A percentile compares a stretch with the other conserved stretches of the same genome.
phyloP scores from a whole-genome alignment of 768 basidiomycete species.

The Boletus sensibilis region DNA sequence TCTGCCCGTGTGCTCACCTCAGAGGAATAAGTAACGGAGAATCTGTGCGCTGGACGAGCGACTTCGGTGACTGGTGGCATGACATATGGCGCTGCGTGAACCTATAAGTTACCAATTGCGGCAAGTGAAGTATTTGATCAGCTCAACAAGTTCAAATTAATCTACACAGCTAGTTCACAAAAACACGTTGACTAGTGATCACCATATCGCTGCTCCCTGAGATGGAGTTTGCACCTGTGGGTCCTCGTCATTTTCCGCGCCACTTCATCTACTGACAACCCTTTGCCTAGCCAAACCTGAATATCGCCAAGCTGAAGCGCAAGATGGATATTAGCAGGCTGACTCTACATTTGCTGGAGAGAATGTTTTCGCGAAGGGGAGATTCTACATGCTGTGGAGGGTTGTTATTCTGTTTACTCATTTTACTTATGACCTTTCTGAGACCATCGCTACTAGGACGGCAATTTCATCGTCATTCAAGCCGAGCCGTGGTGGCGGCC shows the following conservation, averaged over 20 bases:
- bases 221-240: conserved; percentile 33
- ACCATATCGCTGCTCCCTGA: not conserved
- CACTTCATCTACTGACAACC: conserved; percentile 3
- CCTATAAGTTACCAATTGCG: conserved; percentile 18
- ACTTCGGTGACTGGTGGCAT: not conserved
- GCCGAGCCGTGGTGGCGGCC: conserved; percentile 31
- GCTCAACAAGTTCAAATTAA: not conserved
- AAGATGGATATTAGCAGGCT: conserved; percentile 26
- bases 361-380: conserved; percentile 10
- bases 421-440: not conserved
- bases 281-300: conserved; percentile 15
- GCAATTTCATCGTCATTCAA: conserved; percentile 29
- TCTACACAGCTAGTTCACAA: conserved; percentile 12
- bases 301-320: conserved; percentile 22
- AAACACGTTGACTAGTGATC: conserved; percentile 22
- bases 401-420: conserved; percentile 5
- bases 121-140: conserved; percentile 18
- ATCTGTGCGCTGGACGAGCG: not conserved
- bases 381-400: conserved; percentile 30
- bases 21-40: not conserved
- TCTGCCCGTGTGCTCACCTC: not conserved
- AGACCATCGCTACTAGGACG: conserved; percentile 20
- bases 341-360: conserved; percentile 19
- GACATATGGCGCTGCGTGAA: not conserved
- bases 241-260: conserved; percentile 17